Evolutionary conservation across 768 basidiomycete species (phyloP).

Genomic region (Tricholoma bakamatsutake): DNA sequence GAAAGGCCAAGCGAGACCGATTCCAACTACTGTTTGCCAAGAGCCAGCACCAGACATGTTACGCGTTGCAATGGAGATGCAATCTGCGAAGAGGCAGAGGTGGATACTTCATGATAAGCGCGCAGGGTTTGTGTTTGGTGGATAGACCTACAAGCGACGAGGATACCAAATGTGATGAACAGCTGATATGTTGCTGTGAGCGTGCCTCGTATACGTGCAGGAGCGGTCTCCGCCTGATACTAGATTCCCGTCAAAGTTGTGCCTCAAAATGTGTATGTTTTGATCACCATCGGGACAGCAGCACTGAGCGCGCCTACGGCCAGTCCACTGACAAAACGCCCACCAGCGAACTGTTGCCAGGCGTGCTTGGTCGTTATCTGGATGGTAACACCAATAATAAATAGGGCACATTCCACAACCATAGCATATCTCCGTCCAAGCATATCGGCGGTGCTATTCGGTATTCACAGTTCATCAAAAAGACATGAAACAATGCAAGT

Average conservation of each 20-base stretch:
- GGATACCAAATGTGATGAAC: slow-evolving; percentile 67
- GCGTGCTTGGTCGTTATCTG: slow-evolving; percentile 43
- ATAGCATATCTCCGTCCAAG: slow-evolving; percentile 66
- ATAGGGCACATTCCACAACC: slow-evolving; percentile 50
- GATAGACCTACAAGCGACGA: slow-evolving; percentile 48
- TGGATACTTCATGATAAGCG: neutral
- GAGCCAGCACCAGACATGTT: slow-evolving; percentile 37
- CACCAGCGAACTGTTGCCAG: slow-evolving; percentile 67
- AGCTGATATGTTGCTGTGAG: slow-evolving; percentile 58
- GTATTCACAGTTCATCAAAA: slow-evolving; percentile 1
- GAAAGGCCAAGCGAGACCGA: slow-evolving; percentile 57
- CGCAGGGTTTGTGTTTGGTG: neutral
- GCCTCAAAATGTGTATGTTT: slow-evolving; percentile 3
- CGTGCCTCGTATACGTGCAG: slow-evolving; percentile 65
- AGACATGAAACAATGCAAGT: neutral
- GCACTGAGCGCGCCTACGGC: slow-evolving; percentile 66
- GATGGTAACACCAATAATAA: slow-evolving; percentile 56
- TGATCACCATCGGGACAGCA: slow-evolving; percentile 53
- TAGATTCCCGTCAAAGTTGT: slow-evolving; percentile 13
- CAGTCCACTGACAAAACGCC: slow-evolving; percentile 59
- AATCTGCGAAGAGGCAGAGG: slow-evolving; percentile 31
- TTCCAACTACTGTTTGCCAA: slow-evolving; percentile 59
- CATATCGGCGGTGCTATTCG: slow-evolving; percentile 49
- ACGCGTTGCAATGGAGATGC: slow-evolving; percentile 66
- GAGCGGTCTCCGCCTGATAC: slow-evolving; percentile 72